A percentile compares a stretch with the other conserved stretches of the same genome.
phyloP scores from a whole-genome alignment of 495 filamentous ascomycete species.

The Clavariopsis aquatica region DNA sequence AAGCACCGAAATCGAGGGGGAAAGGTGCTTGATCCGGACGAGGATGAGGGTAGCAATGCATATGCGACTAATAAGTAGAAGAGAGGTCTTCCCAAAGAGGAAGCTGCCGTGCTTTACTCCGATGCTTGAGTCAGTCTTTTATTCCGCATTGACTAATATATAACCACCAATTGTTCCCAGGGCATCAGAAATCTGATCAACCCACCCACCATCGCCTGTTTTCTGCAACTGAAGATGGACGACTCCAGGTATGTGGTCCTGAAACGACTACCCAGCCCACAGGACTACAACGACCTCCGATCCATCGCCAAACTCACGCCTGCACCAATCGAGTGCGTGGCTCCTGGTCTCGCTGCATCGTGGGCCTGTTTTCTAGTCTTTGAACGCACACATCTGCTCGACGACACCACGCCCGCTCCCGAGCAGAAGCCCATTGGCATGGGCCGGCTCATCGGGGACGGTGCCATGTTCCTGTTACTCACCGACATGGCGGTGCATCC shows the following conservation, averaged over 20 bases:
- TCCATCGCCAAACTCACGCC: slow-evolving; percentile 44
- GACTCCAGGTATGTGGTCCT: slow-evolving; percentile 22
- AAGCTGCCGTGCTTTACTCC: no score
- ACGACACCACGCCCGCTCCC: slow-evolving; percentile 10
- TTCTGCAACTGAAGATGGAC: slow-evolving; percentile 16
- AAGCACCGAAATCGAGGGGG: no score
- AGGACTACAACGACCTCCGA: slow-evolving; percentile 49
- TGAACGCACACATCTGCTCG: slow-evolving; percentile 26
- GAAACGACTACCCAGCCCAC: slow-evolving; percentile 13
- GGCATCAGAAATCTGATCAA: no score
- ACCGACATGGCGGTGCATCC: slow-evolving; percentile 57
- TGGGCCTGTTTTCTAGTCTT: slow-evolving; percentile 49
- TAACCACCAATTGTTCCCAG: no score
- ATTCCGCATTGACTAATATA: no score
- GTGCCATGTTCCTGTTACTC: slow-evolving; percentile 56
- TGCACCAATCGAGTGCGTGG: slow-evolving; percentile 45
- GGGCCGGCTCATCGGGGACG: slow-evolving; percentile 57
- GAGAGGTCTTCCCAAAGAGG: no score
- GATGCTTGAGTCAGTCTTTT: no score
- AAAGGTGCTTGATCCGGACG: no score
- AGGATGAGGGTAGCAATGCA: no score
- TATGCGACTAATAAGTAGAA: no score
- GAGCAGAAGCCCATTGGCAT: slow-evolving; percentile 47
- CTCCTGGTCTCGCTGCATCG: slow-evolving; percentile 46
- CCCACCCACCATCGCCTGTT: no score